Evolutionary conservation across 306 rosid genomes (phyloP).

Genomic region (Trifolium dubium): DNA sequence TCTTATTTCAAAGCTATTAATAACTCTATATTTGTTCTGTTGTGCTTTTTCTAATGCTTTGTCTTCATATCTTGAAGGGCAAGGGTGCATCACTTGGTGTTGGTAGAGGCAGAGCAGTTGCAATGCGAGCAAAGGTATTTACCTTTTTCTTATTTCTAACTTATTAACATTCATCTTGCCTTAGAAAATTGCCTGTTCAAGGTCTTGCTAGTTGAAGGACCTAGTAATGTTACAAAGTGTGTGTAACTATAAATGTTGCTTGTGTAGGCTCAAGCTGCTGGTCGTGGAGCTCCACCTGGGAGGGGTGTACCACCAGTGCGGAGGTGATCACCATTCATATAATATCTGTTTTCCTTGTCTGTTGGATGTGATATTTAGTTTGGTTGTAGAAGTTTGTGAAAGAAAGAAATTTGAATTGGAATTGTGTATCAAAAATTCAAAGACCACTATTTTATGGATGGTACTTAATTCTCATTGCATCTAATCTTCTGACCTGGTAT

Average conservation of each 20-base stretch:
- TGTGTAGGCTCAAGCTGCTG: slow-evolving; percentile 93
- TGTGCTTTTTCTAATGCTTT: slow-evolving; percentile 31
- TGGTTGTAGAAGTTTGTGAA: slow-evolving; percentile 44
- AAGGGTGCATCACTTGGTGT: slow-evolving; percentile 99
- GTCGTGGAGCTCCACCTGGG: slow-evolving; percentile 91
- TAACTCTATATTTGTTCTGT: neutral
- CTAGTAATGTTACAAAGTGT: neutral
- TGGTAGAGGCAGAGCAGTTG: slow-evolving; percentile 98
- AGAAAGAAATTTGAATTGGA: slow-evolving; percentile 39
- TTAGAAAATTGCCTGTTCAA: neutral
- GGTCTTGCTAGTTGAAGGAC: slow-evolving; percentile 16
- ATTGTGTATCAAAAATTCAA: slow-evolving; percentile 33
- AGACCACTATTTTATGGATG: slow-evolving; percentile 27
- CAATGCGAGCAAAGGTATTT: slow-evolving; percentile 94
- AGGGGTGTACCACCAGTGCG: slow-evolving; percentile 89
- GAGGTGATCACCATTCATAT: slow-evolving; percentile 60
- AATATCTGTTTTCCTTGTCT: slow-evolving; percentile 5
- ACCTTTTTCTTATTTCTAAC: neutral
- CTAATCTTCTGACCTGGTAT: slow-evolving; percentile 4
- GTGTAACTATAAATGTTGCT: slow-evolving; percentile 24
- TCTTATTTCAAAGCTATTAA: slow-evolving; percentile 1
- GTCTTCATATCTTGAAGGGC: slow-evolving; percentile 65
- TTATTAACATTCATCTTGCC: neutral
- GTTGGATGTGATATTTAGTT: slow-evolving; percentile 33
- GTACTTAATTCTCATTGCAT: slow-evolving; percentile 21